Evolutionary conservation across 352 stramenopile genomes (phyloP).

Genomic region (Phytophthora colocasiae): DNA sequence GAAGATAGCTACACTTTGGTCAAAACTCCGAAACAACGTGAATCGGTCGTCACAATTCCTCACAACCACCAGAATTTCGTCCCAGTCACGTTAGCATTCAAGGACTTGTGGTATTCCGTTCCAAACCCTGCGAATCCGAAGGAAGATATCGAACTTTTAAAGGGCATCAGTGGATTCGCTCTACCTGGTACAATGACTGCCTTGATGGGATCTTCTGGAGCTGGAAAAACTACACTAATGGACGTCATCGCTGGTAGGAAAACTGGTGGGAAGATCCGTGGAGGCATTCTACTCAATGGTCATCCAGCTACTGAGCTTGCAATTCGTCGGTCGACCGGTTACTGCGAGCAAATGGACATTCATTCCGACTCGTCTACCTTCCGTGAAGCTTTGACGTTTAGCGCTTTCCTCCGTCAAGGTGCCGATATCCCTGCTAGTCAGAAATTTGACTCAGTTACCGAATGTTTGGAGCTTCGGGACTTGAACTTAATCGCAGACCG

Average conservation of each 20-base stretch:
- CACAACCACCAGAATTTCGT: slow-evolving; percentile 22
- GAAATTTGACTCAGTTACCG: slow-evolving; percentile 23
- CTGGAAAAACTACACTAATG: slow-evolving; percentile 48
- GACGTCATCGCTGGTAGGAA: slow-evolving; percentile 27
- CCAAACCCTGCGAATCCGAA: slow-evolving; percentile 34
- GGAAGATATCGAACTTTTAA: slow-evolving; percentile 67
- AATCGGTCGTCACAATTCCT: slow-evolving; percentile 2
- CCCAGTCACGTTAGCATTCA: slow-evolving; percentile 47
- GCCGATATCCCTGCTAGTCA: slow-evolving; percentile 10
- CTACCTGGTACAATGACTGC: slow-evolving; percentile 57
- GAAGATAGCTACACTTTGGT: slow-evolving; percentile 11
- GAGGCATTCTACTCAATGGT: slow-evolving; percentile 24
- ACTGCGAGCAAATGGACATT: slow-evolving; percentile 83
- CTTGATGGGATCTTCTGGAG: slow-evolving; percentile 65
- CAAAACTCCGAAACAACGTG: slow-evolving; percentile 15
- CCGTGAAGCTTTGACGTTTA: slow-evolving; percentile 56
- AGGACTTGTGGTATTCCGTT: slow-evolving; percentile 52
- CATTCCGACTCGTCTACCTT: slow-evolving; percentile 84
- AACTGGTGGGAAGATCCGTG: slow-evolving; percentile 21
- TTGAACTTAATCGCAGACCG: slow-evolving; percentile 41
- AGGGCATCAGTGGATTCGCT: slow-evolving; percentile 65
- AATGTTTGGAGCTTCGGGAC: slow-evolving; percentile 43
- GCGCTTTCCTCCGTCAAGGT: slow-evolving; percentile 21
- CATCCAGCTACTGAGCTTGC: slow-evolving; percentile 19
- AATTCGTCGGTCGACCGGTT: slow-evolving; percentile 47